Conservation (phyloP, 495 filamentous ascomycete genomes). For the Thozetella sp. region DNA sequence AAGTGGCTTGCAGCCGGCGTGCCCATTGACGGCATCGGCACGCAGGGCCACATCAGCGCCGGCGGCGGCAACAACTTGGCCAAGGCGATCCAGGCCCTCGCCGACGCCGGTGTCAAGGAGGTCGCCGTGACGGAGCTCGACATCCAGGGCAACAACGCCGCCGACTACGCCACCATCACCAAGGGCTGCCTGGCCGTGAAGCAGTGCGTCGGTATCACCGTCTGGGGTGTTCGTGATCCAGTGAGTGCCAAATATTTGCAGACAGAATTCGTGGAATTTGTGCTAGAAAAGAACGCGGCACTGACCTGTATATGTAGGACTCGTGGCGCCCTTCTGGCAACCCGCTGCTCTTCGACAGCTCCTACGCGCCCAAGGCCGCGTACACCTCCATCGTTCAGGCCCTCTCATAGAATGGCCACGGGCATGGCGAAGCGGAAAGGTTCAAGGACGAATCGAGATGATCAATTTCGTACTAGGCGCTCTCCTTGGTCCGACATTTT, state of each 20-base stretch:
- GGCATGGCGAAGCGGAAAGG: too few relatives aligned
- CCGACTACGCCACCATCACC: conserved; percentile 65
- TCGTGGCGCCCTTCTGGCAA: conserved; percentile 64
- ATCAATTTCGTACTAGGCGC: too few relatives aligned
- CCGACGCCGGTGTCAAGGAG: conserved; percentile 51
- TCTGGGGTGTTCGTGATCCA: conserved; percentile 73
- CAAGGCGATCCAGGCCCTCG: conserved; percentile 59
- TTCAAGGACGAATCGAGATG: too few relatives aligned
- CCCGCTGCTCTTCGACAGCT: conserved; percentile 67
- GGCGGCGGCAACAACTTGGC: conserved; percentile 43
- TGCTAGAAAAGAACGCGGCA: conserved; percentile 1
- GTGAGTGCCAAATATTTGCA: conserved; percentile 36
- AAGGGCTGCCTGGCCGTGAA: conserved; percentile 64
- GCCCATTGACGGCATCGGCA: conserved; percentile 75
- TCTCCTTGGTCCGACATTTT: too few relatives aligned
- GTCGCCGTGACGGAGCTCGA: conserved; percentile 68
- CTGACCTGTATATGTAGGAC: conserved; percentile 31
- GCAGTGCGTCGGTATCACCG: conserved; percentile 75
- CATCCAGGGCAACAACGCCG: conserved; percentile 57
- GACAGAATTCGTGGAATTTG: background rate
- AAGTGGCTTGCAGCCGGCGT: conserved; percentile 66
- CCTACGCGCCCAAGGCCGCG: conserved; percentile 63
- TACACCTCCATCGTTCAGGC: conserved; percentile 62
- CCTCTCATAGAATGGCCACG: conserved; percentile 13
- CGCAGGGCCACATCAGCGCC: conserved; percentile 62